Conservation (phyloP, 169 alveolate species). For the Perkinsus olseni region DNA sequence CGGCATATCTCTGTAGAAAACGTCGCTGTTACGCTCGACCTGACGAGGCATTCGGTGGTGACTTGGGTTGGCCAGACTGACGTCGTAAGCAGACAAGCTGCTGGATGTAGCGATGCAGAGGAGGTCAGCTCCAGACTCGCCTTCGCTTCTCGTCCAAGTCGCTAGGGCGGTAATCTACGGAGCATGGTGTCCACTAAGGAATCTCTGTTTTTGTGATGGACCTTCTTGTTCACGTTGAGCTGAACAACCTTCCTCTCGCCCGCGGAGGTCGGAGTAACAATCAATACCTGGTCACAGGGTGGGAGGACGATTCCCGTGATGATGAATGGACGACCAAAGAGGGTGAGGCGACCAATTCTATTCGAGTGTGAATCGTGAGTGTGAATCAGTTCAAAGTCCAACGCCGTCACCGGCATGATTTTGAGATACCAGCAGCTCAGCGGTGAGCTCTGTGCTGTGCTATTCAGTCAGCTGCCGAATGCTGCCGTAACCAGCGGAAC, state of each 20-base stretch:
- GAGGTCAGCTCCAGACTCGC: not conserved
- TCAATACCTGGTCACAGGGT: not conserved
- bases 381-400: no score
- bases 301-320: not conserved
- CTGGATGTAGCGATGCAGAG: not conserved
- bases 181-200: not conserved
- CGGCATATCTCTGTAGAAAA: not conserved
- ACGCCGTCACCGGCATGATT: no score
- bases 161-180: not conserved
- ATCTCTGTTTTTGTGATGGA: not conserved
- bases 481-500: no score
- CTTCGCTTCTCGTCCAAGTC: not conserved
- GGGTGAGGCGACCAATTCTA: no score
- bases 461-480: no score
- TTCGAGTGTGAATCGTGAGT: no score
- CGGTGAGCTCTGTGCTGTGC: no score
- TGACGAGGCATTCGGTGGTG: not conserved
- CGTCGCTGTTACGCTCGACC: not conserved
- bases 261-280: not conserved
- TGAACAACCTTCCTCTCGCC: not conserved
- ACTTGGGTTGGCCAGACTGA: not conserved
- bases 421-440: no score
- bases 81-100: not conserved
- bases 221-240: not conserved
- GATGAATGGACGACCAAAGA: no score